Evolutionary conservation across 75 land plant species (phyloP), one percentile per base, ranked within the genome.

Genomic region (Pinus albicaulis): DNA sequence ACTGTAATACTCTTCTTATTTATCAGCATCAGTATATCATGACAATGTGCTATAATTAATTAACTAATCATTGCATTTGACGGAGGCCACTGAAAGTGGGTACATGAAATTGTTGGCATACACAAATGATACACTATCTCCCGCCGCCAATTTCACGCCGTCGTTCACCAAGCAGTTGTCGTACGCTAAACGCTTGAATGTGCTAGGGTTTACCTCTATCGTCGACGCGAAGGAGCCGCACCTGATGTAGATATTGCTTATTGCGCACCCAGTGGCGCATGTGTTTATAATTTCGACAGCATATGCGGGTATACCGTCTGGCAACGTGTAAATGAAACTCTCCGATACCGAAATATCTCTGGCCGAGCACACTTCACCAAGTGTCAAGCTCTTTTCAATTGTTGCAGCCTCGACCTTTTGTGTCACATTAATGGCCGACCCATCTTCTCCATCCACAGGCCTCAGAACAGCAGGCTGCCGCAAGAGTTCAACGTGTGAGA

Each of bases 181-280:
- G 74, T 73, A 81, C 31, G 72, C 59, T 14, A 81, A 26, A 44
- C 86, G 68, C 73, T 80, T 80, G 80, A 84, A 84, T 19, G 77
- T 52, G 58, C 68, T 74, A 55, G 86, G 86, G 73, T 84, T 84
- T 59, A 84, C 80, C n/a, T 81, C 76, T 68, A 77, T 80, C 65
- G 86, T 80, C 12, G 86, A 84, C 34, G 86, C 86, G 57, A 84
- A 84, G 80, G 80, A 76, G 15, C 86, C 86, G 66, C 86, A 84
- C 12, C 83, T 76, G 26, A 84, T 60, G 66, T 84, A 83, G 55
- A 84, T 66, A 59, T 77, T 74, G 52, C 83, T 66, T 48, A 84
- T 72, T 36, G 86, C 75, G 64, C 83, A 81, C 22, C 76, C 84
- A 41, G 38, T 72, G 28, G 74, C 78, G 76, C 86, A 84, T 28